phyloP scores from a whole-genome alignment of 352 stramenopile species.

The Phytophthora pinifolia region DNA sequence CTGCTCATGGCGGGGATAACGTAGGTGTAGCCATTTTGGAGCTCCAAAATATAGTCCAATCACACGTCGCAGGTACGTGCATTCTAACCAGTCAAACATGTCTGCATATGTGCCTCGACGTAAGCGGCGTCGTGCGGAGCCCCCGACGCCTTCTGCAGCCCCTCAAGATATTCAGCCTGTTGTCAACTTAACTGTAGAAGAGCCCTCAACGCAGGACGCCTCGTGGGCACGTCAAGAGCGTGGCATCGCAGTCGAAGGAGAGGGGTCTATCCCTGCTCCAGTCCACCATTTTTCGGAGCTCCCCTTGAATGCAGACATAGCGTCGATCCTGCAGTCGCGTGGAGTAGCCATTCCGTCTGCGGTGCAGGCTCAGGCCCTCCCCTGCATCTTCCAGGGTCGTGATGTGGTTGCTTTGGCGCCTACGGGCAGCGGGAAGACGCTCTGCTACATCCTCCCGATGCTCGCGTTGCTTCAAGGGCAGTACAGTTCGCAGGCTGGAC shows the following conservation, averaged over 20 bases:
- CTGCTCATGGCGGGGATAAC: too few relatives aligned
- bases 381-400: conserved; percentile 68
- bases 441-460: conserved; percentile 95
- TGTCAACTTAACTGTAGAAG: neutral
- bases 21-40: too few relatives aligned
- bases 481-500: conserved; percentile 14
- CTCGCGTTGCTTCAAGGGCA: conserved; percentile 46
- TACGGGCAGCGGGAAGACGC: conserved; percentile 96
- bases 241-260: conserved; percentile 42
- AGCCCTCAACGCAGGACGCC: conserved; percentile 33
- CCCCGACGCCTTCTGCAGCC: neutral
- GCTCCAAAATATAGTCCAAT: neutral
- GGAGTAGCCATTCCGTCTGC: conserved; percentile 90
- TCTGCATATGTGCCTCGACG: conserved; percentile 41
- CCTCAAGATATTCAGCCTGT: neutral
- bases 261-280: conserved; percentile 27
- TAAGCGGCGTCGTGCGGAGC: conserved; percentile 37
- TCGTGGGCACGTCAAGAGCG: conserved; percentile 56
- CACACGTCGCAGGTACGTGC: conserved; percentile 18
- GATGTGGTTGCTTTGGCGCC: conserved; percentile 94
- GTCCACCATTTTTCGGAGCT: conserved; percentile 43
- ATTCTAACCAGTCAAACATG: conserved; percentile 6
- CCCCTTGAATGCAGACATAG: conserved; percentile 24
- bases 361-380: conserved; percentile 97
- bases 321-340: conserved; percentile 32